These are phyloP conservation scores for Debaryomycetaceae sp. DNA, from an alignment of 1,139 yeast genomes.

Conservation along the genomic window DNA sequence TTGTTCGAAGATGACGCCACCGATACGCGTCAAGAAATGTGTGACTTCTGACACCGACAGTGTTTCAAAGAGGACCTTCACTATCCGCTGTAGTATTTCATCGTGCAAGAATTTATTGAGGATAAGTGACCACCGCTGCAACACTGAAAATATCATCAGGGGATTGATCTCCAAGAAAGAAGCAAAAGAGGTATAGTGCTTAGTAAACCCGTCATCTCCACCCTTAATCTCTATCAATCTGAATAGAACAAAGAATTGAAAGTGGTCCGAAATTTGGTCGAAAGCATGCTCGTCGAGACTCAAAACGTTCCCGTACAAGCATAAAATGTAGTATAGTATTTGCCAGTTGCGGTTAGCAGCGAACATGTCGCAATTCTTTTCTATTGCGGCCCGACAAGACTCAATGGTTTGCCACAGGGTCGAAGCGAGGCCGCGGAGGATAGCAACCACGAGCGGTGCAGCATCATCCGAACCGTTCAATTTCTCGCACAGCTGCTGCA, in stretches of 20 bases:
- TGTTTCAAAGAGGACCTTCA: constrained; percentile 6
- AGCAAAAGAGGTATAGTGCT: constrained; percentile 15
- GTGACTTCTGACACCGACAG: constrained; percentile 6
- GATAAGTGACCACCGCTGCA: constrained; percentile 49
- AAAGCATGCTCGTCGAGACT: constrained; percentile 1
- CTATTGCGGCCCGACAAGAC: no score
- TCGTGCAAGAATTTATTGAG: constrained; percentile 24
- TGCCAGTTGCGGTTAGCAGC: constrained; percentile 24
- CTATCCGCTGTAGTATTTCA: constrained; percentile 6
- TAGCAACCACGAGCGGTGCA: constrained; percentile 19
- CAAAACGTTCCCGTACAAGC: constrained; percentile 34
- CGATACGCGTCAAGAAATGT: constrained; percentile 8
- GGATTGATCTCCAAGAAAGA: constrained; percentile 8
- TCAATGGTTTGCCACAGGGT: constrained; percentile 13
- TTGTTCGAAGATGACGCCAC: constrained; percentile 36
- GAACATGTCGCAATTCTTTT: no score
- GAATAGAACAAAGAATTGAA: constrained; percentile 25
- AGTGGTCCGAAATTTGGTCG: constrained; percentile 1
- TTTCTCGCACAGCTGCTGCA: constrained; percentile 8
- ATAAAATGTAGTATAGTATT: constrained; percentile 33
- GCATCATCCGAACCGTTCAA: constrained; percentile 3
- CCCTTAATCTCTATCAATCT: constrained; percentile 37
- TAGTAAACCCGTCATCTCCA: constrained; percentile 7
- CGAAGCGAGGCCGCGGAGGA: constrained; percentile 28
- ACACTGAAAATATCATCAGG: constrained; percentile 13